These are phyloP conservation scores for Eucalyptus urophylla DNA, from an alignment of 345 rosid genomes.

Conservation along the genomic window DNA sequence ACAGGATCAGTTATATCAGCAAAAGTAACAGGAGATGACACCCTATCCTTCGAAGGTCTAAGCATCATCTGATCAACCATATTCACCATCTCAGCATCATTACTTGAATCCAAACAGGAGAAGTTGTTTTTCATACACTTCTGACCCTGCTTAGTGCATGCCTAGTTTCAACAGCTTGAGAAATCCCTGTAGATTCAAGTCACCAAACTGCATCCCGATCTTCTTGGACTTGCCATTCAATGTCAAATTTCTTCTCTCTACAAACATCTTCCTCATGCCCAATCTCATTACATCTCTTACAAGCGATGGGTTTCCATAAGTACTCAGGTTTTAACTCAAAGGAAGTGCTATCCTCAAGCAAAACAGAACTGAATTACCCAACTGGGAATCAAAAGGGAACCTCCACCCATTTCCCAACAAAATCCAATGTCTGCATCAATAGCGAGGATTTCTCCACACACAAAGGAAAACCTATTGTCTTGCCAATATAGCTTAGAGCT, in stretches of 20 bases:
- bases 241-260: neutral
- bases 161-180: neutral
- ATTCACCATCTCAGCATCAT: neutral
- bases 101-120: neutral
- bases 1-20: neutral
- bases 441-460: fast-evolving
- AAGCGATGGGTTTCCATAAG: neutral
- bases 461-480: neutral
- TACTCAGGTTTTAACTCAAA: neutral
- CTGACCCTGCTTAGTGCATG: neutral
- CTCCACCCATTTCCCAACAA: neutral
- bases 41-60: neutral
- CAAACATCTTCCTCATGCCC: neutral
- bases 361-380: neutral
- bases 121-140: neutral
- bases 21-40: neutral
- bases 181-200: neutral
- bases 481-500: neutral
- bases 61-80: neutral
- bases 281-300: neutral
- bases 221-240: neutral
- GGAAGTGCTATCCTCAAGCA: neutral
- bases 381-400: neutral
- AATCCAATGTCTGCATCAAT: neutral
- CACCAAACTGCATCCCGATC: neutral